A percentile compares a stretch with the other conserved stretches of the same genome.
Conservation (phyloP, 1,284 basidiomycete genomes). For the Ceratobasidium sp. region DNA sequence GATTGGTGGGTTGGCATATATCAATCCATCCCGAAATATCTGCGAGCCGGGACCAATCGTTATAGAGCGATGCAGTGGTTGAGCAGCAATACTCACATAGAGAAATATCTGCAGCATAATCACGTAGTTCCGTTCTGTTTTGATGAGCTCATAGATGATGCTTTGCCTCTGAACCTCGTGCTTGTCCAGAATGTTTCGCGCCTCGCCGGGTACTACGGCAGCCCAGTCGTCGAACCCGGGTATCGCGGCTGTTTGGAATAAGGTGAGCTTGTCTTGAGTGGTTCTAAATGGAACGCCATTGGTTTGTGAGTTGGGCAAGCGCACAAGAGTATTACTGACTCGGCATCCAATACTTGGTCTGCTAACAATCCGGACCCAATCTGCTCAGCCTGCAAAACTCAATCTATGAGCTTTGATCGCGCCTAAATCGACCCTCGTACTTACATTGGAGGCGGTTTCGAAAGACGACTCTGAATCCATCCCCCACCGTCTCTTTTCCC, state of each 20-base stretch:
- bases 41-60: background rate
- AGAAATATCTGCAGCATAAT: constrained; percentile 37
- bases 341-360: constrained; percentile 26
- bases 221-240: constrained; percentile 37
- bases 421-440: background rate
- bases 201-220: constrained; percentile 29
- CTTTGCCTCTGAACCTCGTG: constrained; percentile 41
- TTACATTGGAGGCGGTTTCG: constrained; percentile 36
- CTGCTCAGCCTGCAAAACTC: constrained; percentile 22
- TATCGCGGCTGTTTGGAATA: constrained; percentile 22
- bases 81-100: constrained; percentile 12
- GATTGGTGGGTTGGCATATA: constrained; percentile 54
- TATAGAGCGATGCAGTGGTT: background rate
- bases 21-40: constrained; percentile 45
- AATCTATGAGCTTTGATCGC: background rate
- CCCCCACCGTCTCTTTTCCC: constrained; percentile 30
- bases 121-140: constrained; percentile 36
- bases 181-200: constrained; percentile 28
- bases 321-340: constrained; percentile 4
- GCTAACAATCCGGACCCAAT: constrained; percentile 40
- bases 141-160: constrained; percentile 42
- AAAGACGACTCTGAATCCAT: constrained; percentile 29
- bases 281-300: background rate
- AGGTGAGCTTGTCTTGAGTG: constrained; percentile 4
- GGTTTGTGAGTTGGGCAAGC: background rate